Base-by-base conservation (phyloP, 1,284 basidiomycete genomes). In the Cryptococcus amylolentus region DNA sequence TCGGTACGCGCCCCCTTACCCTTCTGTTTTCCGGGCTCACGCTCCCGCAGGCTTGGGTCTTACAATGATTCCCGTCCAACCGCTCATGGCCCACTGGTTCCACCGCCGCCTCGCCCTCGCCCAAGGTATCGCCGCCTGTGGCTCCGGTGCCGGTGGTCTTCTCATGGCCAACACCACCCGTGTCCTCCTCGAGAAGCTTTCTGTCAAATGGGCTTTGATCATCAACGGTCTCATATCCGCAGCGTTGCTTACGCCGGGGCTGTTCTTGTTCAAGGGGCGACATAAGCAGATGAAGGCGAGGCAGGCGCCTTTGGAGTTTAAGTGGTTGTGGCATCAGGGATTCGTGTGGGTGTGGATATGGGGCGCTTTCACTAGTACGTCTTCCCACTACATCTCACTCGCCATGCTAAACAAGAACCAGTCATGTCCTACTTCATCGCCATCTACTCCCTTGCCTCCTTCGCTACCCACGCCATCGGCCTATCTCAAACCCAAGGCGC, bases 401-500 rank as follows among this genome's bases (percentile, higher is more conserved):
- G 10, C 10, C 31, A 6, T 35, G 31, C 31, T 35, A 6, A 35
- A 8, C 18, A 44, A 13, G 12, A 44, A 1, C 48, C 41, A 74
- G 70, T 75, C 66, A 70, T 79, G 57, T 76, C 71, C 28, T 80
- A 78, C 68, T 77, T 78, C 55, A 74, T 80, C 39, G 69, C 76
- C n/a, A 67, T 80, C 49, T 79, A 76, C 62, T 75, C 78, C 10
- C 66, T 80, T 49, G 74, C 79, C 0, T 76, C 79, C 7, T 80
- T 71, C 63, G 74, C 78, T n/a, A 78, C 76, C 0, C 56, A 66
- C 53, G 79, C 67, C 0, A 66, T 80, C 5, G 70, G 72, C 4
- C 55, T 80, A 13, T 65, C 77, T 3, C 78, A 80, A 56, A 67
- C 69, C 26, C 68, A 79, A 58, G 79, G 75, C 42, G 75, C 77